Evolutionary conservation across 192 early-diverging fungal genomes (phyloP).

Genomic region (Coemansia guatemalensis): DNA sequence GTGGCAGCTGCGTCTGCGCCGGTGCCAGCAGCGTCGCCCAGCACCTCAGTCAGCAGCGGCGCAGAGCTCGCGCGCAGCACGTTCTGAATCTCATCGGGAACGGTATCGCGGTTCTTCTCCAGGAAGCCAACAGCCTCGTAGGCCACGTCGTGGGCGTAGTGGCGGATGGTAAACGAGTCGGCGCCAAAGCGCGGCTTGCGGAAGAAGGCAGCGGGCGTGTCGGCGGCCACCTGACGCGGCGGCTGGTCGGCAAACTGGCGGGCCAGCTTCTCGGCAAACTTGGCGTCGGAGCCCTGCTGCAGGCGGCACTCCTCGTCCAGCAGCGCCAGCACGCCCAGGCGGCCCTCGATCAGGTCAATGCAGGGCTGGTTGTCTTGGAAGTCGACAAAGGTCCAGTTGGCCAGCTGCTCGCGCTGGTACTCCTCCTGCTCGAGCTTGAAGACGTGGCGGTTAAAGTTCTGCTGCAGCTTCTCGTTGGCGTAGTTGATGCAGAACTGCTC

Average conservation of each 20-base stretch:
- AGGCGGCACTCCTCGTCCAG: conserved; percentile 91
- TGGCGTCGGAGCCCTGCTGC: conserved; percentile 83
- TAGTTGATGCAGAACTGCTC: conserved; percentile 99
- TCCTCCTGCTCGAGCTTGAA: conserved; percentile 99
- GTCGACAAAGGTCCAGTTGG: conserved; percentile 95
- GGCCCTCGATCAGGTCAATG: conserved; percentile 97
- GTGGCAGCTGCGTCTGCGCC: conserved; percentile 1
- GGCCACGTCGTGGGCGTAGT: conserved; percentile 93
- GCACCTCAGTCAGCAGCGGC: conserved; percentile 79
- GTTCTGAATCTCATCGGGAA: conserved; percentile 86
- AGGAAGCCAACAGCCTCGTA: conserved; percentile 95
- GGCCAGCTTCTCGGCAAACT: conserved; percentile 89
- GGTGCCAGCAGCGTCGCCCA: conserved; percentile 27
- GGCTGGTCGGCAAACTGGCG: conserved; percentile 60
- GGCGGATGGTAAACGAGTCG: conserved; percentile 84
- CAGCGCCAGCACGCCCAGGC: conserved; percentile 90
- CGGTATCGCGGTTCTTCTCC: conserved; percentile 99
- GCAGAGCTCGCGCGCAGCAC: conserved; percentile 76
- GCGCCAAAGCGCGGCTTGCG: conserved; percentile 90
- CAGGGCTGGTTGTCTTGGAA: conserved; percentile 99
- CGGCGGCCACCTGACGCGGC: conserved; percentile 5
- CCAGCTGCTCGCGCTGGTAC: conserved; percentile 92
- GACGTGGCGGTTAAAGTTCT: conserved; percentile 98
- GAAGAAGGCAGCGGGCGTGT: conserved; percentile 57
- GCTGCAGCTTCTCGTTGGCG: conserved; percentile 98